Conservation (phyloP, 345 rosid species). For the Erysimum cheiranthoides region DNA sequence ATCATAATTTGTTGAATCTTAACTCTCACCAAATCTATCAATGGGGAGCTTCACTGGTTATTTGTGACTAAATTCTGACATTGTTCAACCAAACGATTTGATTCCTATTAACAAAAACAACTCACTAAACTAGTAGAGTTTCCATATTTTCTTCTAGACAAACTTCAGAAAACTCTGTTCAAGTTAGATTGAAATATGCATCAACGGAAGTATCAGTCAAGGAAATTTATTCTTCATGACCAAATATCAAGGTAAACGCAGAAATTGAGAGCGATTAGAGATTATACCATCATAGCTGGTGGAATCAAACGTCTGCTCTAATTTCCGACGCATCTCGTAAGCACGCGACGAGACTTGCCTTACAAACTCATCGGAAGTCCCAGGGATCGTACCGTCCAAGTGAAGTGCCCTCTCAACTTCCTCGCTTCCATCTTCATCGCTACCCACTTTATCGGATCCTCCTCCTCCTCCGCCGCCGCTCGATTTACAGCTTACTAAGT, state of each 20-base stretch:
- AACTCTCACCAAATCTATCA: conserved; percentile 13
- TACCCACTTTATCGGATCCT: conserved; percentile 31
- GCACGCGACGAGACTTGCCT: conserved; percentile 94
- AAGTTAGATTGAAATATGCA: not conserved
- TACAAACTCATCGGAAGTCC: conserved; percentile 81
- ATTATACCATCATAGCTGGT: conserved; percentile 88
- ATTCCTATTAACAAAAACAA: not conserved
- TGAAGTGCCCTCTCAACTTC: conserved; percentile 89
- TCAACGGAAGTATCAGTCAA: not conserved
- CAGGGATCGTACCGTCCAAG: conserved; percentile 91
- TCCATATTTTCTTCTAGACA: not conserved
- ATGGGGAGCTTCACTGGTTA: not conserved
- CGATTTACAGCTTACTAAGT: conserved; percentile 49
- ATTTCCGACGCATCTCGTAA: conserved; percentile 89
- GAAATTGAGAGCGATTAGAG: not conserved
- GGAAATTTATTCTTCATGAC: not conserved
- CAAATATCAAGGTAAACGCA: conserved; percentile 7
- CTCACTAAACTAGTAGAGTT: not conserved
- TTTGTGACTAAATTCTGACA: conserved; percentile 6
- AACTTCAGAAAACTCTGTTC: not conserved
- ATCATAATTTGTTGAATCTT: not conserved
- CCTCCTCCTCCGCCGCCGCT: conserved; percentile 38
- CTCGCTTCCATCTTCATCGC: conserved; percentile 52
- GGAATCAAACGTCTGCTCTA: conserved; percentile 80
- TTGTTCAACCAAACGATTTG: conserved; percentile 23